Base-by-base conservation (phyloP, 2,329 filamentous ascomycete species). In the Cercospora sesami region DNA sequence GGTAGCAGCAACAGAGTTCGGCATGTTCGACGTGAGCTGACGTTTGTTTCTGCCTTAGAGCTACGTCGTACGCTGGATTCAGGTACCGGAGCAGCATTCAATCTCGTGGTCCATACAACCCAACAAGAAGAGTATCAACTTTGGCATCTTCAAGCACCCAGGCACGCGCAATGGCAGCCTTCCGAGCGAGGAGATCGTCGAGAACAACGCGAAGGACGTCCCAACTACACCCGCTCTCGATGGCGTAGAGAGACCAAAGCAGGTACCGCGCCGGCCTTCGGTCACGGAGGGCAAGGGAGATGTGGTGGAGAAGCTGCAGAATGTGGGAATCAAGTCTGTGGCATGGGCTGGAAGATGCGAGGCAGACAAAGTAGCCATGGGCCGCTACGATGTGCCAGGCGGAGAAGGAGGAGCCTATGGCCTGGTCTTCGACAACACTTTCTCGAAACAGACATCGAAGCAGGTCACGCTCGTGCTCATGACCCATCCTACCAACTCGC, bases 81-180 rank as follows among this genome's bases (percentile, higher is more conserved):
- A 93, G 78, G 94, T 97, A 74, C 90, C 93, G 65, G 90, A 93
- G 71, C 91, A 91, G 64, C 90, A 97, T 80, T 97, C 94, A 61
- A 93, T 99, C 75, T 97, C 94, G 16, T 99, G 95, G 95, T 97
- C 93, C 77, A 88, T 99, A 45, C 94, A 98, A 78, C 95, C 95
- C 53, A 93, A 98, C 80, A 98, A 96, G 83, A 98, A 97, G 82
- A 97, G 94, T 68, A 91, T 99, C 80, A 97, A 98, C 82, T 97
- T 99, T 79, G 95, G 94, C 77, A 91, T 99, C 76, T 96, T 99
- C 81, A 98, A 97, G 79, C 95, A 98, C 79, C 94, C 95, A 2
- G 93, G 94, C 73, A 90, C 87, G 67, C 88, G 87, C 68, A 84
- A 84, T 72, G 84, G 87, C 70, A 78, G 78, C 62, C 71, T 83